Evolutionary conservation across 805 yeast species (phyloP).

Genomic region (Pichia heedii): DNA sequence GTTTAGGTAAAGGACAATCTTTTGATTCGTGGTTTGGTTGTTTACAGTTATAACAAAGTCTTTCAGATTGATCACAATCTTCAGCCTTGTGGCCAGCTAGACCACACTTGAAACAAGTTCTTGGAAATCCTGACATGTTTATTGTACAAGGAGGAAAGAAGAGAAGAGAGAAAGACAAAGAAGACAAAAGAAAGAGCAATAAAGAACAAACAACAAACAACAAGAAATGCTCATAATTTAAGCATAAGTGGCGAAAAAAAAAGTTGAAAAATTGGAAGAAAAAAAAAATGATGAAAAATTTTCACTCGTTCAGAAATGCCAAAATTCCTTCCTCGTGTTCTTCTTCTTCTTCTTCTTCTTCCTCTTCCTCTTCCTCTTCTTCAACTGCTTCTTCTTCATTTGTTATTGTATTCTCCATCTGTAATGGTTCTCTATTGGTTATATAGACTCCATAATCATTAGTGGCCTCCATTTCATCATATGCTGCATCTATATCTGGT

Average conservation of each 20-base stretch:
- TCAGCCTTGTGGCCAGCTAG: constrained; percentile 87
- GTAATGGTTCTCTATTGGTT: constrained; percentile 19
- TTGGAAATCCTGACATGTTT: constrained; percentile 30
- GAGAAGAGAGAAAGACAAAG: constrained; percentile 1
- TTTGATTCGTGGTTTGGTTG: constrained; percentile 83
- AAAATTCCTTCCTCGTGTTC: neutral
- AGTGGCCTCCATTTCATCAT: constrained; percentile 37
- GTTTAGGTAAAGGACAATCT: constrained; percentile 84
- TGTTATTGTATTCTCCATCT: neutral
- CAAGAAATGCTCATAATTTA: too few relatives aligned
- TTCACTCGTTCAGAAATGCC: neutral
- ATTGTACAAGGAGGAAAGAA: too few relatives aligned
- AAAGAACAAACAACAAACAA: too few relatives aligned
- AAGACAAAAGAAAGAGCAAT: neutral
- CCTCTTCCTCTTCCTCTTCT: neutral
- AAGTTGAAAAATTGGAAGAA: too few relatives aligned
- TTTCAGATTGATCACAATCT: constrained; percentile 73
- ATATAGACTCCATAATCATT: constrained; percentile 29
- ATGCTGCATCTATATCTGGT: constrained; percentile 34
- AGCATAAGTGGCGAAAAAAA: too few relatives aligned
- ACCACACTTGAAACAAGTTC: constrained; percentile 89
- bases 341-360: neutral
- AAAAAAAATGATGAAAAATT: neutral
- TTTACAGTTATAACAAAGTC: constrained; percentile 89
- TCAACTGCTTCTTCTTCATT: neutral